Percentiles rank a stretch among this genome's conserved stretches.
phyloP scores from a whole-genome alignment of 441 rosid species.

The Eruca vesicaria region DNA sequence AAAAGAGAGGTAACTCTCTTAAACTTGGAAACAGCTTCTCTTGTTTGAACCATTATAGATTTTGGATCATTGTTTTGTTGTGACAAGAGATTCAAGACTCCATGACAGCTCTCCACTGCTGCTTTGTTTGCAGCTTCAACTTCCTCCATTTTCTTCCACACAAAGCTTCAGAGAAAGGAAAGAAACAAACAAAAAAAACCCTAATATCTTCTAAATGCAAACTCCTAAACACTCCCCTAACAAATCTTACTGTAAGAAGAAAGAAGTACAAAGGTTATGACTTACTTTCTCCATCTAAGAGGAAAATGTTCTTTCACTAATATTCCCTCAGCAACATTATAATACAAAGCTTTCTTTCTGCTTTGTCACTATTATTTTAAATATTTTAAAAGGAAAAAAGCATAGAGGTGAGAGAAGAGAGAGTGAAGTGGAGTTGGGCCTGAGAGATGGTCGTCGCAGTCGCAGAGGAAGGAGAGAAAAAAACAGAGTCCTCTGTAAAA shows the following conservation, averaged over 20 bases:
- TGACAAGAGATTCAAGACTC: constrained; percentile 26
- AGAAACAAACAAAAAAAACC: not conserved
- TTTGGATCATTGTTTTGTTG: constrained; percentile 36
- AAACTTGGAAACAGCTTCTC: constrained; percentile 49
- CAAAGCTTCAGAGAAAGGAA: not conserved
- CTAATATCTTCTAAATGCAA: not conserved
- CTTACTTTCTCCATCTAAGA: constrained; percentile 18
- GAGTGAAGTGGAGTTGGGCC: constrained; percentile 17
- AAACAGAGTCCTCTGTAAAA: constrained; percentile 45
- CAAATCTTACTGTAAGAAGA: constrained; percentile 14
- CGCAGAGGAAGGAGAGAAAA: constrained; percentile 23
- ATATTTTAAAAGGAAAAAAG: not conserved
- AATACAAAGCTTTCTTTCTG: constrained; percentile 41
- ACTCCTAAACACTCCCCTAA: too few relatives aligned
- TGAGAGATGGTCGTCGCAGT: constrained; percentile 18
- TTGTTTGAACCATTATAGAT: constrained; percentile 42
- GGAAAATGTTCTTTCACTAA: not conserved
- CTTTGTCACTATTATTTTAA: not conserved
- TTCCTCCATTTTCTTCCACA: constrained; percentile 42
- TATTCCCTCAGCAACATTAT: constrained; percentile 28
- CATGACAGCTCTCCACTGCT: constrained; percentile 49
- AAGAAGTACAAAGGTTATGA: constrained; percentile 40
- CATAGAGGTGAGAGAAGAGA: not conserved
- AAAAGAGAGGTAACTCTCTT: constrained; percentile 52
- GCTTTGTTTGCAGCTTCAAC: constrained; percentile 53